These are phyloP conservation scores for Thelephora ganbajun DNA, from an alignment of 768 basidiomycete species.

Conservation along the genomic window DNA sequence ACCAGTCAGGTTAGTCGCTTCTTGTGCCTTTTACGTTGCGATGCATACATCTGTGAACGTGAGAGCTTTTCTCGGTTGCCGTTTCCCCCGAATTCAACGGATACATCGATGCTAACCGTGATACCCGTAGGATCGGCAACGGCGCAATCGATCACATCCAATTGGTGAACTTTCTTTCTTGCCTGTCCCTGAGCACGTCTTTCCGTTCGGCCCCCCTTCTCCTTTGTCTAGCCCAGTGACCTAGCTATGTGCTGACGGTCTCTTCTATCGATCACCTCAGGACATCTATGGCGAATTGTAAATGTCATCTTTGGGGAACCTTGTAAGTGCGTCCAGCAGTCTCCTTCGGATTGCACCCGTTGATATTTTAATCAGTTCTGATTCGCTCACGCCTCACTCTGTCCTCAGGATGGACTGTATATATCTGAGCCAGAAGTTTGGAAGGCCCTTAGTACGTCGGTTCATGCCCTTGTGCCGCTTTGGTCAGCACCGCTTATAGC, in stretches of 20 bases:
- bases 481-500: background rate
- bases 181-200: conserved; percentile 1
- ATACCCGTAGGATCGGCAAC: conserved; percentile 60
- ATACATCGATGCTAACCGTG: background rate
- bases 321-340: background rate
- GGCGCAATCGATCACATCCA: conserved; percentile 93
- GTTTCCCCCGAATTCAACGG: background rate
- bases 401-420: conserved; percentile 78
- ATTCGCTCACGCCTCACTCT: background rate
- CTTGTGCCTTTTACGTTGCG: background rate
- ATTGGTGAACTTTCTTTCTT: conserved; percentile 30
- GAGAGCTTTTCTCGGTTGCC: too few species aligned
- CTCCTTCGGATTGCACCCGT: background rate
- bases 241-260: too few species aligned
- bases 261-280: conserved; percentile 29
- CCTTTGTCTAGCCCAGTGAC: too few species aligned
- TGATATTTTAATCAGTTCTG: background rate
- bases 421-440: conserved; percentile 91
- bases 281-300: conserved; percentile 96
- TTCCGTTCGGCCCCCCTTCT: too few species aligned
- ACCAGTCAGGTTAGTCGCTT: conserved; percentile 44
- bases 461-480: background rate
- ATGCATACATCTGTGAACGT: too few species aligned
- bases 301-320: conserved; percentile 8
- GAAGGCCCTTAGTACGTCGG: conserved; percentile 53